Evolutionary conservation across 2,329 filamentous ascomycete species (phyloP), one percentile per base, ranked within the genome.

Genomic region (Pezicula neosporulosa): DNA sequence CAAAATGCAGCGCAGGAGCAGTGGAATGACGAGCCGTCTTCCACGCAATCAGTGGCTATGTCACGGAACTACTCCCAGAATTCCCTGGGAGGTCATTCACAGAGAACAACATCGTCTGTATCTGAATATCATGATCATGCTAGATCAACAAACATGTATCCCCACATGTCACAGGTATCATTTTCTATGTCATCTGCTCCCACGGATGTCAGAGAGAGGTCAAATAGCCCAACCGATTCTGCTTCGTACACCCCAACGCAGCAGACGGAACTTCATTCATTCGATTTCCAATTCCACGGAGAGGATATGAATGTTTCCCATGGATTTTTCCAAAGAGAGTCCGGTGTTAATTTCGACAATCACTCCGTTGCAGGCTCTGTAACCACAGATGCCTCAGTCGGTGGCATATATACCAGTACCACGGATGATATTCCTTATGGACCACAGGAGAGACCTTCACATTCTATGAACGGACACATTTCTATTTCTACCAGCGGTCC

Each of bases 161-260:
- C 57, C 44, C 57, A 50, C 55, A 51, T 57, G 24, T 60, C 62
- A 41, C 61, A 65, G 46, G 56, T 59, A 49, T 56, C 61, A 49
- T 65, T 59, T 60, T 57, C 64, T 58, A 61, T 64, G 48, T 60
- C 64, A 48, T 63, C 63, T 52, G 58, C 58, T 50, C 58, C 58
- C 48, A 64, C 63, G 58, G 63, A 66, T 60, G 49, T 53, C 47
- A 61, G 59, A 55, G 59, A 56, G 49, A 64, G 63, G 54, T 67
- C 63, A 54, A 59, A 50, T 49, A 66, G 63, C 48, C 63, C 64
- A 50, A 56, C 58, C 13, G 55, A 56, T 52, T 48, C 56, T 55
- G 57, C 54, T 56, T 49, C 65, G 43, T 65, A 58, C 52, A 60
- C 62, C 44, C 58, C 61, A 27, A 61, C 58, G 24, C 60, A 58